Evolutionary conservation across 805 yeast genomes (phyloP).

Genomic region (Barnettozyma botsteinii): DNA sequence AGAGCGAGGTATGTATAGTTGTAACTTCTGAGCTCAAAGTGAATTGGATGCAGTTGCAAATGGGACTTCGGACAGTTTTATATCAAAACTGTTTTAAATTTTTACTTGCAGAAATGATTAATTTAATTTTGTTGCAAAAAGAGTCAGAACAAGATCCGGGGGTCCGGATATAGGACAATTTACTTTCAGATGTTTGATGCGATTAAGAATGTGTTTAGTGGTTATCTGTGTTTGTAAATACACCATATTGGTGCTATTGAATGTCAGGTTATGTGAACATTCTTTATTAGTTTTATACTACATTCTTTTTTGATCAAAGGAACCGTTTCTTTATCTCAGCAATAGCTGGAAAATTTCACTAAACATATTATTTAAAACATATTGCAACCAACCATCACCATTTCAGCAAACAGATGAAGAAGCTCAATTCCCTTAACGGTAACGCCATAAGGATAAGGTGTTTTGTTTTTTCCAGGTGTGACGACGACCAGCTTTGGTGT

Average conservation of each 20-base stretch:
- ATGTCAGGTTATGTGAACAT: too few species aligned
- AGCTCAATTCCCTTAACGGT: constrained; percentile 37
- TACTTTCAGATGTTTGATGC: too few species aligned
- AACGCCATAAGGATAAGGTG: constrained; percentile 99
- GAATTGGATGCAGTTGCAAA: neutral
- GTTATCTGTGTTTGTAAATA: too few species aligned
- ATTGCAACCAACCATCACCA: constrained; percentile 1
- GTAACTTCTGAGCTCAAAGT: neutral
- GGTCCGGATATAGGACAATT: neutral
- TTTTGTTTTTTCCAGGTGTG: constrained; percentile 99
- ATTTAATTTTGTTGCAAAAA: constrained; percentile 10
- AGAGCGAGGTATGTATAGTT: neutral
- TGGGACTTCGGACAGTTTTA: constrained; percentile 4
- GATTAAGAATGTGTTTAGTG: too few species aligned
- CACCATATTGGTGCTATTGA: too few species aligned
- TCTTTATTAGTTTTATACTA: neutral
- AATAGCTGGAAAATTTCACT: constrained; percentile 1
- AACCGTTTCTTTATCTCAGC: constrained; percentile 3
- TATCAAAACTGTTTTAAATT: neutral
- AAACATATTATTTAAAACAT: constrained; percentile 2
- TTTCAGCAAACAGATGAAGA: constrained; percentile 6
- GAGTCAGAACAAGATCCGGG: constrained; percentile 7
- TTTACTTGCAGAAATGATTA: constrained; percentile 3
- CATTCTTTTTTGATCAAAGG: neutral
- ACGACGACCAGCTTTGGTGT: constrained; percentile 97